phyloP scores from a whole-genome alignment of 2,329 filamentous ascomycete species.

The Penicillium palitans region DNA sequence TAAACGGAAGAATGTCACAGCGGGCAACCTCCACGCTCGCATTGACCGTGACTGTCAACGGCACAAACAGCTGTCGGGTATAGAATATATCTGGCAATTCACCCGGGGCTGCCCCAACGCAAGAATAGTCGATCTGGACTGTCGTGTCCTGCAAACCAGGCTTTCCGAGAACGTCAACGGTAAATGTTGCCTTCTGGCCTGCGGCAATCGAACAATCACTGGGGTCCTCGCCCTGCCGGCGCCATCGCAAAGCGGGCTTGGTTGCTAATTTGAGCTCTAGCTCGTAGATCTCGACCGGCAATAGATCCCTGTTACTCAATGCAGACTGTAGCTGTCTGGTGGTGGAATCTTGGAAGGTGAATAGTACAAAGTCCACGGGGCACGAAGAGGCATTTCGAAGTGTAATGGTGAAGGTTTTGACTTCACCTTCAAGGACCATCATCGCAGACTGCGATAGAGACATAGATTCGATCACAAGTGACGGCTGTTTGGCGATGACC shows the following conservation, averaged over 20 bases:
- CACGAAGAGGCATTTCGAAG: conserved; percentile 76
- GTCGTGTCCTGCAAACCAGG: conserved; percentile 76
- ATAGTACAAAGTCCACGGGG: conserved; percentile 77
- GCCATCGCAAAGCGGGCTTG: conserved; percentile 63
- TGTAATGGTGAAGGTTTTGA: conserved; percentile 72
- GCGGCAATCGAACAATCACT: conserved; percentile 64
- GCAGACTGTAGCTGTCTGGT: conserved; percentile 74
- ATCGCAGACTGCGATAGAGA: conserved; percentile 80
- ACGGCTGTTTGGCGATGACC: conserved; percentile 77
- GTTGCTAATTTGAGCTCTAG: conserved; percentile 76
- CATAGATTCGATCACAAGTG: conserved; percentile 71
- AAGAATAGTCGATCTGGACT: conserved; percentile 83
- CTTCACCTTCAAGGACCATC: conserved; percentile 92
- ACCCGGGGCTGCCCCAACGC: conserved; percentile 68
- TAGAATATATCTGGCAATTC: conserved; percentile 74
- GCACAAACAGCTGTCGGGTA: conserved; percentile 77
- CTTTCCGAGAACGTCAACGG: conserved; percentile 82
- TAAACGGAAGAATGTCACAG: conserved; percentile 75
- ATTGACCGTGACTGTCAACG: conserved; percentile 86
- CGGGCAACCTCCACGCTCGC: conserved; percentile 80
- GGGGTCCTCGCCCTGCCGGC: conserved; percentile 52
- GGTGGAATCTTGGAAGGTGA: conserved; percentile 88
- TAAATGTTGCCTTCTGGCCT: conserved; percentile 68
- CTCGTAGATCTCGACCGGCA: conserved; percentile 78
- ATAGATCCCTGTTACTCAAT: conserved; percentile 72